These are phyloP conservation scores for Krasilnikovozyma curviuscula DNA, from an alignment of 768 basidiomycete genomes.

Conservation along the genomic window DNA sequence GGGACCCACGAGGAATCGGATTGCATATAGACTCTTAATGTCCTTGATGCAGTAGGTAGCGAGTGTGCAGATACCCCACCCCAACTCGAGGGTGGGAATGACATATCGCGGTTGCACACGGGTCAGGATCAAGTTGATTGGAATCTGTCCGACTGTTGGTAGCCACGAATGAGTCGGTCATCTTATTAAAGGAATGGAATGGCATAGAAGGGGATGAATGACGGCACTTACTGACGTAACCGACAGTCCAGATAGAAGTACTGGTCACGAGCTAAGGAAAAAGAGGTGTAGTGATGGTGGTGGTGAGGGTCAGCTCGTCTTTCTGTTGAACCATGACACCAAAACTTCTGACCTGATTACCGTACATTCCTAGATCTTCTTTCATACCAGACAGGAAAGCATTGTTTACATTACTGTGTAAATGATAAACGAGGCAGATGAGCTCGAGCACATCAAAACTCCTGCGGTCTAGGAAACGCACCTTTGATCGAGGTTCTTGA, in stretches of 20 bases:
- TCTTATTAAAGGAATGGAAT: no score
- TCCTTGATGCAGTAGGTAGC: conserved; percentile 18
- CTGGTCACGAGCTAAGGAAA: no score
- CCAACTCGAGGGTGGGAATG: conserved; percentile 16
- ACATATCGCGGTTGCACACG: conserved; percentile 19
- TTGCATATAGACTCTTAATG: conserved; percentile 16
- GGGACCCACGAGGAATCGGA: conserved; percentile 21
- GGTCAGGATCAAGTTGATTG: conserved; percentile 18
- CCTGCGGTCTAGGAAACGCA: no score
- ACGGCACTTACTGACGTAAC: conserved; percentile 17
- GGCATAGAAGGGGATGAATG: no score
- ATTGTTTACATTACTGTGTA: no score
- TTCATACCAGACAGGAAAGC: conserved; percentile 18
- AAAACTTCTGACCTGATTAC: conserved; percentile 13
- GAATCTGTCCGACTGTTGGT: conserved; percentile 1
- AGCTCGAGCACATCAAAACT: no score
- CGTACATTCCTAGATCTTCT: conserved; percentile 18
- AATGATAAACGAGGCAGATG: no score
- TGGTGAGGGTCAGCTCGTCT: no score
- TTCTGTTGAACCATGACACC: no score
- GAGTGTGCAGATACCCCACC: conserved; percentile 20
- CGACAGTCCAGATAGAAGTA: conserved; percentile 18
- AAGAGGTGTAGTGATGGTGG: no score
- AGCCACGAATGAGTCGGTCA: no score
- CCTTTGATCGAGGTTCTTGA: conserved; percentile 17